These are phyloP conservation scores for Tylopilus orsonianus DNA, from an alignment of 1,284 basidiomycete species.

Conservation along the genomic window DNA sequence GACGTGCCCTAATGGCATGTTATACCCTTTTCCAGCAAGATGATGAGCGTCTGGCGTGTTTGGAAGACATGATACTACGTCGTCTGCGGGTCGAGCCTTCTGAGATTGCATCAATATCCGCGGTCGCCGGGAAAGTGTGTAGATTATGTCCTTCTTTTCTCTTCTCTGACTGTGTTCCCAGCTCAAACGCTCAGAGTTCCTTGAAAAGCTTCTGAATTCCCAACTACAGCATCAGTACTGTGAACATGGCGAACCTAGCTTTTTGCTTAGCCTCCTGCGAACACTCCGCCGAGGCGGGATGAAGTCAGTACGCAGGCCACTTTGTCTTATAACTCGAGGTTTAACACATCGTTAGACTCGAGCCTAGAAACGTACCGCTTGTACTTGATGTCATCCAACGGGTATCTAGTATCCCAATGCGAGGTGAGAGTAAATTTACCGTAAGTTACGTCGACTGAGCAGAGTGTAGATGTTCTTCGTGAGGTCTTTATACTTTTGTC, in stretches of 20 bases:
- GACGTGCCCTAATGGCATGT: conserved; percentile 59
- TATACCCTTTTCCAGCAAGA: conserved; percentile 52
- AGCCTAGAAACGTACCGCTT: conserved; percentile 24
- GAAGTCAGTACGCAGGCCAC: conserved; percentile 18
- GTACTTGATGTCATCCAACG: conserved; percentile 44
- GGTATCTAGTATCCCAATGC: conserved; percentile 31
- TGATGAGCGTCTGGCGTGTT: conserved; percentile 45
- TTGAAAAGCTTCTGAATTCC: conserved; percentile 19
- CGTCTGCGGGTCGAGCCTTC: conserved; percentile 15
- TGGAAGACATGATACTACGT: conserved; percentile 33
- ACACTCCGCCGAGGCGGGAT: conserved; percentile 21
- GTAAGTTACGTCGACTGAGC: conserved; percentile 2
- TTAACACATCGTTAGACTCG: conserved; percentile 32
- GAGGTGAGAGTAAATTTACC: conserved; percentile 31
- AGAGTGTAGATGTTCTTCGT: conserved; percentile 40
- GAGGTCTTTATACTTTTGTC: conserved; percentile 53
- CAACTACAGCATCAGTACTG: conserved; percentile 17
- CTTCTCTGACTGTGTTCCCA: conserved; percentile 17
- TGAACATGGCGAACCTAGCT: conserved; percentile 7
- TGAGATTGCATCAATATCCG: conserved; percentile 11
- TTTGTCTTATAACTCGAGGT: conserved; percentile 18
- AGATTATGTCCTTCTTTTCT: neutral
- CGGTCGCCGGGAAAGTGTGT: conserved; percentile 25
- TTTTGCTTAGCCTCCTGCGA: conserved; percentile 18
- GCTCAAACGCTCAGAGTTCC: conserved; percentile 24